Evolutionary conservation across 345 rosid species (phyloP).

Genomic region (Lagerstroemia speciosa): DNA sequence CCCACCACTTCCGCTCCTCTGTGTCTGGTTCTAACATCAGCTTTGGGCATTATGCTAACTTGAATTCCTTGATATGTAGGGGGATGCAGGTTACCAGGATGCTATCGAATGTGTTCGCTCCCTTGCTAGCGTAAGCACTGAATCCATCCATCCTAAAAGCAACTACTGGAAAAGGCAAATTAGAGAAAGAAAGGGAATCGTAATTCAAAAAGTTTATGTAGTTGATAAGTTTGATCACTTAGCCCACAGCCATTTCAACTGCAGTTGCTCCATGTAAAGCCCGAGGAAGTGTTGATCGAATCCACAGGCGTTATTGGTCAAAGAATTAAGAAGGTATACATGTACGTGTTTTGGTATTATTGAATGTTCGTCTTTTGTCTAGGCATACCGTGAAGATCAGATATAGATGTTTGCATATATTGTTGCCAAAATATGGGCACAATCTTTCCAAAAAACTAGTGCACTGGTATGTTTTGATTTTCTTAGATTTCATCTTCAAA

Average conservation of each 20-base stretch:
- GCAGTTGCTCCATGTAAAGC: conserved; percentile 55
- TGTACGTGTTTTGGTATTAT: background rate
- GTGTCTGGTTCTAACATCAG: background rate
- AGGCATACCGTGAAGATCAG: background rate
- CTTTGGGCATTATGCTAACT: background rate
- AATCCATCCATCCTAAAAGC: background rate
- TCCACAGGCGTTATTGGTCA: conserved; percentile 96
- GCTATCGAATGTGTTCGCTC: conserved; percentile 60
- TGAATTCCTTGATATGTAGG: conserved; percentile 36
- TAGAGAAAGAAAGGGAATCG: background rate
- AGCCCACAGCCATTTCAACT: conserved; percentile 1
- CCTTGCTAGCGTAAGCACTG: conserved; percentile 47
- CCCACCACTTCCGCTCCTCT: background rate
- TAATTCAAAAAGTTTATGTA: background rate
- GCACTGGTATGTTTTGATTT: background rate
- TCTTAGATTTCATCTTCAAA: background rate
- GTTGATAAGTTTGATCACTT: background rate
- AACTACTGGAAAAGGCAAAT: background rate
- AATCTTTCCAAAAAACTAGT: too few species aligned
- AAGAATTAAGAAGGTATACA: conserved; percentile 70
- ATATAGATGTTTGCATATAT: background rate
- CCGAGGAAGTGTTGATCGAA: conserved; percentile 67
- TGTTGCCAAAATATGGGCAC: too few species aligned
- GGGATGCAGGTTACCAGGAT: conserved; percentile 90
- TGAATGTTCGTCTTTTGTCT: background rate